Base-by-base conservation (phyloP, 2,329 filamentous ascomycete genomes). In the Cladosporium sp. region DNA sequence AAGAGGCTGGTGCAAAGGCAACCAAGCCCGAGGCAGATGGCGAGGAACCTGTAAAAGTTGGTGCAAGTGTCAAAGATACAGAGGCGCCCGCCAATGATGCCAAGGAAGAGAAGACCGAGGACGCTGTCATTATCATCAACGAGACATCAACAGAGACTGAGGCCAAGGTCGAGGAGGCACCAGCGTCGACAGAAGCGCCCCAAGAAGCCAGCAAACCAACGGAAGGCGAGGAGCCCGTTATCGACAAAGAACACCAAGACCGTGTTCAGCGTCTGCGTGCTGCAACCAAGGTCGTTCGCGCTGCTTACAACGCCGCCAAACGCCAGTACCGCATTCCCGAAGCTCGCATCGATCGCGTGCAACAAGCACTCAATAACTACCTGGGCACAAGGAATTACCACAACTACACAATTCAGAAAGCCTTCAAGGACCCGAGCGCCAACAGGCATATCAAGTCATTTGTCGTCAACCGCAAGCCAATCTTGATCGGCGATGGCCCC, bases 381-480 rank as follows among this genome's bases (percentile, higher is more conserved):
- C 75, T 88, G 9, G 94, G 94, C 62, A 97, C 92, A 3, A 83
- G 82, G 67, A 96, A 96, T 77, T 99, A 88, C 79, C 92, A 97
- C 82, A 99, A 99, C 80, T 99, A 95, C 79, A 99, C 94, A 2
- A 85, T 99, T 58, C 88, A 94, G 65, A 99, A 97, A 76, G 79
- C 83, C 0, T 86, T 82, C 75, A 82, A 77, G 36, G 94, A 99
- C 70, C 83, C 91, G 0, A 95, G 91, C 0, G 86, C 91, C 12
- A 94, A 93, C 74, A 86, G 94, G 5, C 86, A 89, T 69, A 99
- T 99, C 78, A 94, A 92, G 72, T 94, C 90, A 2, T 99, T 99
- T 77, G 79, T 87, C 36, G 87, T 91, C 35, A 88, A 91, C 71
- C 77, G 78, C 3, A 78, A 83, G 52, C 91, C 91, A 0, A 70